These are phyloP conservation scores for Candida sakaeoensis DNA, from an alignment of 805 yeast genomes.

Conservation along the genomic window DNA sequence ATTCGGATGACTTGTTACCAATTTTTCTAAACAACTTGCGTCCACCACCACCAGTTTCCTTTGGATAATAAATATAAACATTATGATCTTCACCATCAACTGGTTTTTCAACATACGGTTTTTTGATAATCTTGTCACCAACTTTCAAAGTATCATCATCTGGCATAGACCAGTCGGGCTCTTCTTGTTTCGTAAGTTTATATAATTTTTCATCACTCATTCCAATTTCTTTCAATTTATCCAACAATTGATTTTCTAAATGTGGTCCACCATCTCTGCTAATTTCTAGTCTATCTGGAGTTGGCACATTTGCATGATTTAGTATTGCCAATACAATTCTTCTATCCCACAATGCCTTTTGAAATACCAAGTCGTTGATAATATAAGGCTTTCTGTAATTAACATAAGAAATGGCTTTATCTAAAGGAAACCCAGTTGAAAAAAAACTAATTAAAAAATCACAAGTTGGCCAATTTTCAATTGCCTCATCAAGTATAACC, in stretches of 20 bases:
- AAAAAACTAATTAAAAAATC: slow-evolving; percentile 92
- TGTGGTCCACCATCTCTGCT: slow-evolving; percentile 97
- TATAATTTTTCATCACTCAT: slow-evolving; percentile 44
- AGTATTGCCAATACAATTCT: slow-evolving; percentile 77
- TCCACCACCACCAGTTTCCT: slow-evolving; percentile 95
- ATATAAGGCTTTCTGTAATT: slow-evolving; percentile 85
- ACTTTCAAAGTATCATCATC: slow-evolving; percentile 74
- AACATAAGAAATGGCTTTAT: slow-evolving; percentile 89
- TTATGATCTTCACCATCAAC: slow-evolving; percentile 99
- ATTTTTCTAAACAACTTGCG: slow-evolving; percentile 89
- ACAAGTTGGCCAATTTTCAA: slow-evolving; percentile 99
- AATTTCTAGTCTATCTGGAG: slow-evolving; percentile 84
- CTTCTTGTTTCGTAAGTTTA: slow-evolving; percentile 61
- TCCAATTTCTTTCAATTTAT: slow-evolving; percentile 44
- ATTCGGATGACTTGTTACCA: slow-evolving; percentile 95
- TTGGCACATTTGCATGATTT: slow-evolving; percentile 79
- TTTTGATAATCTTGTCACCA: slow-evolving; percentile 65
- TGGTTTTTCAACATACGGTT: slow-evolving; percentile 97
- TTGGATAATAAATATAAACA: slow-evolving; percentile 85
- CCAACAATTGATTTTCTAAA: slow-evolving; percentile 52
- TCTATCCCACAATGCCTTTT: slow-evolving; percentile 96
- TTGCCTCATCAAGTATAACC: slow-evolving; percentile 86
- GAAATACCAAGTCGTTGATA: slow-evolving; percentile 86
- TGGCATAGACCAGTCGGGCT: slow-evolving; percentile 83
- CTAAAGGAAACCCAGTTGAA: slow-evolving; percentile 93